phyloP scores from a whole-genome alignment of 2,329 filamentous ascomycete species.

The Ophiostoma sp. region DNA sequence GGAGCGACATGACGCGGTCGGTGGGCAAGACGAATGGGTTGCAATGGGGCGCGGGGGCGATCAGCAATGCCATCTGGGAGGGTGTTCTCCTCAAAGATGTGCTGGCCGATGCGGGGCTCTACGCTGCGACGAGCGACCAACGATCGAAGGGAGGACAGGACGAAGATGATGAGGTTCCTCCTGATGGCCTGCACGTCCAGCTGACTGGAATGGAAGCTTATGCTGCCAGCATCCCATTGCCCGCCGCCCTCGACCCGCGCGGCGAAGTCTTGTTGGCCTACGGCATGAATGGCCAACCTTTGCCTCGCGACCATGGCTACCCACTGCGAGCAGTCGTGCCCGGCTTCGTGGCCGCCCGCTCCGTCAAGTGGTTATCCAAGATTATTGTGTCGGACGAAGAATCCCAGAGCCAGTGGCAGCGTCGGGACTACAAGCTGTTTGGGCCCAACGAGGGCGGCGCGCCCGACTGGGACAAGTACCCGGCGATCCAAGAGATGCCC shows the following conservation, averaged over 20 bases:
- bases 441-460: constrained; percentile 60
- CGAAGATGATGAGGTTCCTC: constrained; percentile 32
- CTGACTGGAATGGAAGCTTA: constrained; percentile 63
- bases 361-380: constrained; percentile 68
- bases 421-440: constrained; percentile 68
- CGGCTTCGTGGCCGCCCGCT: constrained; percentile 65
- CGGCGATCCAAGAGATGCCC: constrained; percentile 68
- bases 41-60: constrained; percentile 60
- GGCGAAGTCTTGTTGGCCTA: constrained; percentile 68
- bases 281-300: constrained; percentile 64
- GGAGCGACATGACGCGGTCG: constrained; percentile 58
- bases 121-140: constrained; percentile 17
- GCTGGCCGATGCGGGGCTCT: constrained; percentile 56
- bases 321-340: constrained; percentile 64
- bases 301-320: constrained; percentile 66
- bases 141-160: constrained; percentile 21
- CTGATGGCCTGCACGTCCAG: constrained; percentile 57
- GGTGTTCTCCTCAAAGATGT: constrained; percentile 56
- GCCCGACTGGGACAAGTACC: constrained; percentile 63
- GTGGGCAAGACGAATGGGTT: constrained; percentile 55
- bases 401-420: constrained; percentile 64
- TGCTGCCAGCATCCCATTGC: constrained; percentile 60
- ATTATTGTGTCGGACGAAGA: constrained; percentile 67
- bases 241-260: constrained; percentile 57
- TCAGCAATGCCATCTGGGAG: constrained; percentile 61